Evolutionary conservation across 495 filamentous ascomycete species (phyloP).

Genomic region (Cairneyella variabilis): DNA sequence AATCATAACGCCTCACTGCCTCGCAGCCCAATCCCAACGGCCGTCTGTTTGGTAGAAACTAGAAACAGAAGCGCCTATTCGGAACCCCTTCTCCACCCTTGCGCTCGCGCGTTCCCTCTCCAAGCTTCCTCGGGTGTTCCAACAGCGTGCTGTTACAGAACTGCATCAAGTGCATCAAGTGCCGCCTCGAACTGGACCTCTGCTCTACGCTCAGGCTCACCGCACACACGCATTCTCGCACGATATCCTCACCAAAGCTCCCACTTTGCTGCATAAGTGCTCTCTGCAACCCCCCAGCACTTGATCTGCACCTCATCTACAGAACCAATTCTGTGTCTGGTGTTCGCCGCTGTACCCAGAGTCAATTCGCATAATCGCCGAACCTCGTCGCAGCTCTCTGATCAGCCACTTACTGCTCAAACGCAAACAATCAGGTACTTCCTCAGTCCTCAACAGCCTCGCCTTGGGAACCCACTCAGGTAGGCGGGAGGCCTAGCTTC

Average conservation of each 20-base stretch:
- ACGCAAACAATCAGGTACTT: not conserved
- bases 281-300: constrained; percentile 9
- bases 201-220: constrained; percentile 18
- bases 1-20: too few relatives aligned
- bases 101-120: constrained; percentile 2
- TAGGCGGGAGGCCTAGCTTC: constrained; percentile 19
- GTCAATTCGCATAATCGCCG: constrained; percentile 12
- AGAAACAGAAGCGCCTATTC: constrained; percentile 9
- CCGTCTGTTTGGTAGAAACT: not conserved
- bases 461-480: constrained; percentile 3
- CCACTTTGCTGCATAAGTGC: not conserved
- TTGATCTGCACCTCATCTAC: not conserved
- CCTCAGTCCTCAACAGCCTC: constrained; percentile 6
- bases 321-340: not conserved
- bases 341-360: too few relatives aligned
- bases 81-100: not conserved
- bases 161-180: constrained; percentile 37
- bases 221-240: constrained; percentile 4
- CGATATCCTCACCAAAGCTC: constrained; percentile 5
- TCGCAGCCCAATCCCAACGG: not conserved
- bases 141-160: constrained; percentile 37
- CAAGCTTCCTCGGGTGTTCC: constrained; percentile 33
- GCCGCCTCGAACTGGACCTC: constrained; percentile 25
- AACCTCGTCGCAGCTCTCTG: constrained; percentile 21
- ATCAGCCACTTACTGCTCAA: constrained; percentile 6